A percentile compares a stretch with the other conserved stretches of the same genome.
Conservation (phyloP, 108 stramenopile species). For the Skeletonema marinoi region DNA sequence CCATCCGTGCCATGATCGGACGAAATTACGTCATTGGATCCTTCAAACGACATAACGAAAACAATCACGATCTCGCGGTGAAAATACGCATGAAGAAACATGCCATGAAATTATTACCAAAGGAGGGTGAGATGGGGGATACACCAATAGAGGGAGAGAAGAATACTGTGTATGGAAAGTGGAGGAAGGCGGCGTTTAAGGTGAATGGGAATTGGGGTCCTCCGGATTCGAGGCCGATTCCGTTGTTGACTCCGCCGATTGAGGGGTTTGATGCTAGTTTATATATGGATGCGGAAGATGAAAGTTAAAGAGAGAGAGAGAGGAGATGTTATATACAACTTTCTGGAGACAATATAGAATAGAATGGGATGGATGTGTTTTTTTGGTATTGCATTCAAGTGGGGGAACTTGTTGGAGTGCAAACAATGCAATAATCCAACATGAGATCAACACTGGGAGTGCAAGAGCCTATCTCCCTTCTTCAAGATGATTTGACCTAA, state of each 20-base stretch:
- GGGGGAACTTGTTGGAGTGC: not conserved
- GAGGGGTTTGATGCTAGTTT: constrained; percentile 65
- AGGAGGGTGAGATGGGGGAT: constrained; percentile 34
- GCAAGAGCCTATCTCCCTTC: not conserved
- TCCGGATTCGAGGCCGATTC: constrained; percentile 62
- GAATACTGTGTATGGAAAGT: constrained; percentile 44
- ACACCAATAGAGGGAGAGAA: not conserved
- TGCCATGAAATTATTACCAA: constrained; percentile 79
- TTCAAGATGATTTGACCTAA: not conserved
- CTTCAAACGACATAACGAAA: constrained; percentile 72
- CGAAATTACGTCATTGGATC: constrained; percentile 80
- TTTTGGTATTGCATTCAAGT: not conserved
- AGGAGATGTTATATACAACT: not conserved
- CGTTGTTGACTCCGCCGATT: constrained; percentile 77
- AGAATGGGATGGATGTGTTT: not conserved
- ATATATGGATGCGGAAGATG: constrained; percentile 52
- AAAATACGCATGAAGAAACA: constrained; percentile 77
- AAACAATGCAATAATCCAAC: not conserved
- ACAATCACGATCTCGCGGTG: constrained; percentile 78
- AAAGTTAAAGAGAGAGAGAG: not conserved
- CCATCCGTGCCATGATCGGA: constrained; percentile 60
- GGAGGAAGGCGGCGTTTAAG: constrained; percentile 63
- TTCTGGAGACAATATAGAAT: not conserved
- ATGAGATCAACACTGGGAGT: not conserved
- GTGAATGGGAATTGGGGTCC: constrained; percentile 49